A percentile compares a stretch with the other conserved stretches of the same genome.
These are phyloP conservation scores for Heimioporus sp. DNA, from an alignment of 768 basidiomycete genomes.

Conservation along the genomic window DNA sequence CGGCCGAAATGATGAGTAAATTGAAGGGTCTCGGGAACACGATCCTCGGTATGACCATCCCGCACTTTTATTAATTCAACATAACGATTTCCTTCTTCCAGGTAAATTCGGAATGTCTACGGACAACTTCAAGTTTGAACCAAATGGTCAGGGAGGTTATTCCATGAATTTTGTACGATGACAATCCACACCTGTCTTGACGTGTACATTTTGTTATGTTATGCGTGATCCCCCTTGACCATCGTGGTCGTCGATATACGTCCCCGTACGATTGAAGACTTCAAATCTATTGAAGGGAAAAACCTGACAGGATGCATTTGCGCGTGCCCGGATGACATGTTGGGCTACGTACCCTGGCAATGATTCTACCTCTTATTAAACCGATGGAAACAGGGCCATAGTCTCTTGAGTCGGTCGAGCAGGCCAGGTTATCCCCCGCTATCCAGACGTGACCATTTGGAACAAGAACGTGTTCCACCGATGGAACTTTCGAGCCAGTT, in stretches of 20 bases:
- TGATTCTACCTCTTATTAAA: conserved; percentile 65
- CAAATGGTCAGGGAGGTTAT: conserved; percentile 94
- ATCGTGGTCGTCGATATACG: conserved; percentile 20
- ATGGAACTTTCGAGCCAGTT: conserved; percentile 59
- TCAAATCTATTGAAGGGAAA: conserved; percentile 30
- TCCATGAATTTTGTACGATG: conserved; percentile 79
- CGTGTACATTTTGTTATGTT: background rate
- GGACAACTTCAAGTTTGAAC: conserved; percentile 95
- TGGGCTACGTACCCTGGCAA: conserved; percentile 53
- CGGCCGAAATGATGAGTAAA: conserved; percentile 88
- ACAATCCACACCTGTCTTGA: conserved; percentile 7
- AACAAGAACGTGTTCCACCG: conserved; percentile 70
- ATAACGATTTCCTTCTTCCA: conserved; percentile 25
- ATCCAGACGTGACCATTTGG: conserved; percentile 92
- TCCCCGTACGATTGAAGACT: conserved; percentile 19
- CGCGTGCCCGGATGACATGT: background rate
- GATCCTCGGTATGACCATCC: conserved; percentile 61
- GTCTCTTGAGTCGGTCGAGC: conserved; percentile 84
- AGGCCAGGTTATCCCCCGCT: conserved; percentile 81
- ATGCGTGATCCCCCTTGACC: background rate
- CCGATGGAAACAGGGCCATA: conserved; percentile 91
- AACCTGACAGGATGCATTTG: conserved; percentile 20
- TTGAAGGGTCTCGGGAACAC: conserved; percentile 91
- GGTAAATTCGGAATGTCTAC: conserved; percentile 94
- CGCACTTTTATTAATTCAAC: background rate